A percentile compares a stretch with the other conserved stretches of the same genome.
Evolutionary conservation across 2,329 filamentous ascomycete species (phyloP).

Genomic region (Penicillium carneum): DNA sequence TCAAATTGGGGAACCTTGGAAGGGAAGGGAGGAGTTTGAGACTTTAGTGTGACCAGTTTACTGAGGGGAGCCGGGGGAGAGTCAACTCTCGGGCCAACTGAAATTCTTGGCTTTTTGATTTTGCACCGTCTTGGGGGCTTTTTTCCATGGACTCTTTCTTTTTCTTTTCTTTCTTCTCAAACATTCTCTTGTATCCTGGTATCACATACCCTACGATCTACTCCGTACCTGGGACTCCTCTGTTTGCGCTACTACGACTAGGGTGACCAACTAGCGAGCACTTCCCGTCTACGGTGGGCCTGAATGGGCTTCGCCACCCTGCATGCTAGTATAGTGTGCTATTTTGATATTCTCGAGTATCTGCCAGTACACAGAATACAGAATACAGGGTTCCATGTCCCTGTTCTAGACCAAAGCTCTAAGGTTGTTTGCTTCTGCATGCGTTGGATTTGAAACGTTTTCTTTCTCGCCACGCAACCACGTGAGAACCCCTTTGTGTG

Average conservation of each 20-base stretch:
- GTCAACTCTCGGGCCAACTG: conserved; percentile 13
- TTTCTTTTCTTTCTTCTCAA: not conserved
- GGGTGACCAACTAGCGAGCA: conserved; percentile 24
- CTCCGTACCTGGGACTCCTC: conserved; percentile 25
- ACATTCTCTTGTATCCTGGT: conserved; percentile 14
- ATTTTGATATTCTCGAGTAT: not conserved
- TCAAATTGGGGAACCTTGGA: not conserved
- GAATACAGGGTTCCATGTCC: not conserved
- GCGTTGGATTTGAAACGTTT: not conserved
- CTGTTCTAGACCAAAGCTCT: not conserved
- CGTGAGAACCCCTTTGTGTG: not conserved
- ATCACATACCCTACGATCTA: conserved; percentile 14
- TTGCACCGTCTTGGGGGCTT: not conserved
- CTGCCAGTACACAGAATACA: not conserved
- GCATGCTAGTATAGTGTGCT: not conserved
- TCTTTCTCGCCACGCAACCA: not conserved
- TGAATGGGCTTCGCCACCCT: conserved; percentile 15
- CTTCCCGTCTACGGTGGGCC: conserved; percentile 5
- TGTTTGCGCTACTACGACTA: conserved; percentile 30
- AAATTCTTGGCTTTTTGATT: conserved; percentile 16
- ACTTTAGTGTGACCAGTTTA: conserved; percentile 31
- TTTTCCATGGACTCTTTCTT: not conserved
- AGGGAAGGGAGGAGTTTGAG: conserved; percentile 25
- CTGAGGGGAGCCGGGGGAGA: conserved; percentile 22
- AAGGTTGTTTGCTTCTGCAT: not conserved